phyloP scores from a whole-genome alignment of 805 yeast genomes.

The Ascoidea rubescens region DNA sequence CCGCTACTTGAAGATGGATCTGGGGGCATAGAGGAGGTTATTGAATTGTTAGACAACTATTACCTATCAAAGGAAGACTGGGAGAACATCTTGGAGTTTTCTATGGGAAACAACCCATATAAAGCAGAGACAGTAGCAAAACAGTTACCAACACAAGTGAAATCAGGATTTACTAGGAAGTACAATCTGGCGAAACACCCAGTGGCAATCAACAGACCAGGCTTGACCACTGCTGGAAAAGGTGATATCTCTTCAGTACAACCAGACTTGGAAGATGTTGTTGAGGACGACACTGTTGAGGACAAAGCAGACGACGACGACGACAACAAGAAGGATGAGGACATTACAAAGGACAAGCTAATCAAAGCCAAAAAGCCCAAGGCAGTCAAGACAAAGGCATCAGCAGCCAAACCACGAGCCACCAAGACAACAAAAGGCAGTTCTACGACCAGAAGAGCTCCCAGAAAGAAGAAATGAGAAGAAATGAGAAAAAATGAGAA shows the following conservation, averaged over 20 bases:
- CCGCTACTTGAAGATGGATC: slow-evolving; percentile 46
- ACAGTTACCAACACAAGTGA: slow-evolving; percentile 61
- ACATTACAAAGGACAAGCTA: slow-evolving; percentile 46
- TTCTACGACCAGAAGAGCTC: slow-evolving; percentile 3
- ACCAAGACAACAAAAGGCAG: neutral
- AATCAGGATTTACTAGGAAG: slow-evolving; percentile 74
- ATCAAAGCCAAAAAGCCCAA: slow-evolving; percentile 31
- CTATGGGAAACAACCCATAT: slow-evolving; percentile 42
- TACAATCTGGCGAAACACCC: slow-evolving; percentile 76
- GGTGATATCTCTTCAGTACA: slow-evolving; percentile 18
- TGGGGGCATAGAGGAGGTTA: slow-evolving; percentile 52
- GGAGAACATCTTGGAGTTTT: slow-evolving; percentile 76
- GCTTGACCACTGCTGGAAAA: slow-evolving; percentile 27
- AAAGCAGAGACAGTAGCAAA: slow-evolving; percentile 34
- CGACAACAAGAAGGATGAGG: slow-evolving; percentile 12
- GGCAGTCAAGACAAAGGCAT: slow-evolving; percentile 11
- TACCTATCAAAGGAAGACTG: slow-evolving; percentile 84
- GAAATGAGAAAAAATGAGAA: neutral
- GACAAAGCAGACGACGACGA: slow-evolving; percentile 22
- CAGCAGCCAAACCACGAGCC: neutral
- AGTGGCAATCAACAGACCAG: slow-evolving; percentile 66
- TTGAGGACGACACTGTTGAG: slow-evolving; percentile 35
- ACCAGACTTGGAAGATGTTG: slow-evolving; percentile 63
- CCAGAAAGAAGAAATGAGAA: slow-evolving; percentile 2
- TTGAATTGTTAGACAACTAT: slow-evolving; percentile 70